A percentile compares a stretch with the other conserved stretches of the same genome.
These are phyloP conservation scores for Lipomyces starkeyi DNA, from an alignment of 805 yeast species.

Conservation along the genomic window DNA sequence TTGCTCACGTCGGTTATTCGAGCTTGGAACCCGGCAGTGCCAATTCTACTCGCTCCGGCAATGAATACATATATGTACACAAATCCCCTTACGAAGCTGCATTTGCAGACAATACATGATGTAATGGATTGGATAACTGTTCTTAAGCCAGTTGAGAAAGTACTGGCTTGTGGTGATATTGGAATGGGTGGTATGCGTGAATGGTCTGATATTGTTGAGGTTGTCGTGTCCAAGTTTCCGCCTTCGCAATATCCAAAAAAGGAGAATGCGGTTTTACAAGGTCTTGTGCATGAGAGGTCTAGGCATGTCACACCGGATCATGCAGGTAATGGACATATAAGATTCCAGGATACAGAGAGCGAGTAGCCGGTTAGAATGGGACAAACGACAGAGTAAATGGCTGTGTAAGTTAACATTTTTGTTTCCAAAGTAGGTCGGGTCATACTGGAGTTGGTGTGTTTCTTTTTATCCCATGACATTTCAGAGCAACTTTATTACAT, in stretches of 20 bases:
- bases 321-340: neutral
- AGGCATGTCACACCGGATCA: constrained; percentile 6
- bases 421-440: neutral
- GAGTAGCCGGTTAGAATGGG: neutral
- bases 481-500: neutral
- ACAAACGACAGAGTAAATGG: neutral
- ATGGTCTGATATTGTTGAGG: constrained; percentile 91
- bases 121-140: constrained; percentile 96
- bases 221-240: constrained; percentile 68
- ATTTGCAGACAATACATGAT: constrained; percentile 73
- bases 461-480: neutral
- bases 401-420: neutral
- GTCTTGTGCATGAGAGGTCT: neutral
- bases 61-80: constrained; percentile 94
- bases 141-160: constrained; percentile 93
- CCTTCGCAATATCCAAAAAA: constrained; percentile 24
- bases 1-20: constrained; percentile 86
- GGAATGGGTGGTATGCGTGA: constrained; percentile 99
- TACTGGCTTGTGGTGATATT: constrained; percentile 91
- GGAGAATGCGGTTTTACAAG: neutral
- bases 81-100: constrained; percentile 85
- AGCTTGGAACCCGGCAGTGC: constrained; percentile 94
- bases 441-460: neutral
- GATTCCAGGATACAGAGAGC: neutral
- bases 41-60: constrained; percentile 90